Evolutionary conservation across 1,284 basidiomycete species (phyloP).

Genomic region (Ustilago lituana): DNA sequence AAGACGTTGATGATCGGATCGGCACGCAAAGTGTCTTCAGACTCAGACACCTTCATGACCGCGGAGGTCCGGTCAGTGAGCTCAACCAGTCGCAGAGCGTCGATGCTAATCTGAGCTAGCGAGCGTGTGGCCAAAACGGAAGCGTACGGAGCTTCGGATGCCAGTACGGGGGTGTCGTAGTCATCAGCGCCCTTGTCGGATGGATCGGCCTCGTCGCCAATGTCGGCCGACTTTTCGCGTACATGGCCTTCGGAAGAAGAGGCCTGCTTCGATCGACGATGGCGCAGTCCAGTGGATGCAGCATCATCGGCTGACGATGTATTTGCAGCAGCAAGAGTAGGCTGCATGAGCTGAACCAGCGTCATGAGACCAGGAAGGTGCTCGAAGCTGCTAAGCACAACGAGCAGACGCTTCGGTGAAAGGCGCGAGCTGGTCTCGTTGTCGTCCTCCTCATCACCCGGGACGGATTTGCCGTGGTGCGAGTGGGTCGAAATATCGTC

Average conservation of each 20-base stretch:
- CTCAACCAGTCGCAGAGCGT: conserved; percentile 70
- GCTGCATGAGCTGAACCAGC: conserved; percentile 70
- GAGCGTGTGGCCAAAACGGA: conserved; percentile 18
- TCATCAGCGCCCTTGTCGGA: conserved; percentile 38
- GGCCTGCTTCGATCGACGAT: conserved; percentile 24
- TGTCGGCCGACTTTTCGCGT: conserved; percentile 25
- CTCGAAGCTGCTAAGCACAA: conserved; percentile 90
- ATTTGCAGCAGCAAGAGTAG: conserved; percentile 47
- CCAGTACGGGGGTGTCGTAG: conserved; percentile 37
- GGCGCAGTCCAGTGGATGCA: conserved; percentile 18
- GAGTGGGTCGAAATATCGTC: conserved; percentile 34
- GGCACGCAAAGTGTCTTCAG: conserved; percentile 74
- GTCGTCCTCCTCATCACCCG: conserved; percentile 36
- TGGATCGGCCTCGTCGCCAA: conserved; percentile 23
- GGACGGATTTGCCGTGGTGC: conserved; percentile 24
- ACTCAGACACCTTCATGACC: conserved; percentile 81
- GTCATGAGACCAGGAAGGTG: conserved; percentile 76
- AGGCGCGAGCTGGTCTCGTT: conserved; percentile 19
- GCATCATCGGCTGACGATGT: conserved; percentile 1
- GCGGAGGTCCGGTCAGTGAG: conserved; percentile 86
- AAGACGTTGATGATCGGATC: conserved; percentile 85
- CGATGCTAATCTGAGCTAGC: conserved; percentile 49
- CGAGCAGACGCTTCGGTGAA: conserved; percentile 73
- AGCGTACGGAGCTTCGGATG: conserved; percentile 37
- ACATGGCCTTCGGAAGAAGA: conserved; percentile 26